Percentiles rank a stretch among this genome's conserved stretches.
Conservation (phyloP, 805 yeast species). For the Metschnikowia chrysomelidarum region DNA sequence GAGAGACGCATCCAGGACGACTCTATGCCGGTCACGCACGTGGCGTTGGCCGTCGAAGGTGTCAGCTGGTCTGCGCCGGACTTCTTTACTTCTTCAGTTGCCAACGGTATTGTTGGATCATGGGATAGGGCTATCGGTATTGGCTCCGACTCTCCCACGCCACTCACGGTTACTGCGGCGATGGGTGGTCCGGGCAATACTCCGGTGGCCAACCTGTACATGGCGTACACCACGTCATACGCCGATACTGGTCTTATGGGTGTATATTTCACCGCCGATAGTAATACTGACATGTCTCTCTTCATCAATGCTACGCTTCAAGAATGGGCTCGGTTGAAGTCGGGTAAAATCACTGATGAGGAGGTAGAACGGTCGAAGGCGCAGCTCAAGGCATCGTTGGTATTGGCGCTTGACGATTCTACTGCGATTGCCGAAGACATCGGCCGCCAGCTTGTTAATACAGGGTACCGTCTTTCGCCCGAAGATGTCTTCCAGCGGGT, state of each 20-base stretch:
- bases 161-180: constrained; percentile 67
- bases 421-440: constrained; percentile 97
- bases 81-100: constrained; percentile 90
- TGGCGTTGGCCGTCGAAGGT: constrained; percentile 96
- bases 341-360: constrained; percentile 71
- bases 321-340: constrained; percentile 87
- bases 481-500: constrained; percentile 74
- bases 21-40: constrained; percentile 82
- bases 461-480: constrained; percentile 76
- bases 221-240: constrained; percentile 96
- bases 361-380: constrained; percentile 95
- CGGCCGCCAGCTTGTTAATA: constrained; percentile 94
- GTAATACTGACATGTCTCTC: constrained; percentile 59
- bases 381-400: constrained; percentile 87
- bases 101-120: constrained; percentile 94
- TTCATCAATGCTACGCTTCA: constrained; percentile 71
- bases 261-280: constrained; percentile 83
- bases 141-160: constrained; percentile 82
- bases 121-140: constrained; percentile 94
- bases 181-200: constrained; percentile 53
- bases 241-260: constrained; percentile 99
- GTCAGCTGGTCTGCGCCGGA: constrained; percentile 97
- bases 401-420: constrained; percentile 88
- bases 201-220: constrained; percentile 86
- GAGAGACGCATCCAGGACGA: constrained; percentile 83